Evolutionary conservation across 176 grass and related monocot genomes (phyloP).

Genomic region (Oryza coarctata): DNA sequence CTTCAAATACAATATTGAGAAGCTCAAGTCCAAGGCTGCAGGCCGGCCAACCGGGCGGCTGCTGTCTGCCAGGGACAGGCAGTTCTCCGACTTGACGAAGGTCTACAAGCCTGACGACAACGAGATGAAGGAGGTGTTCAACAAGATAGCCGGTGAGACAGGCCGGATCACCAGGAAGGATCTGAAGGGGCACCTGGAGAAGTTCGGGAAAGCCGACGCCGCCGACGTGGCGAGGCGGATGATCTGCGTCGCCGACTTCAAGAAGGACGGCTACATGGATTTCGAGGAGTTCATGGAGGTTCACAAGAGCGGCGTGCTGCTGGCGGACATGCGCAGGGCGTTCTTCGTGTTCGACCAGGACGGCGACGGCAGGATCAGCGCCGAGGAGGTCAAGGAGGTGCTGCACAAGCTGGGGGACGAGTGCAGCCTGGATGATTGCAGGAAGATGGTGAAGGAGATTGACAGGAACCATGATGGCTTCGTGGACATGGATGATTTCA

Average conservation of each 20-base stretch:
- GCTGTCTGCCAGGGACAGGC: slow-evolving; percentile 37
- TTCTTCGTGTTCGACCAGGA: slow-evolving; percentile 68
- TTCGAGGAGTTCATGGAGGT: slow-evolving; percentile 70
- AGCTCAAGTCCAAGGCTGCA: slow-evolving; percentile 32
- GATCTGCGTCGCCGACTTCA: slow-evolving; percentile 44
- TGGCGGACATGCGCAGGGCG: slow-evolving; percentile 54
- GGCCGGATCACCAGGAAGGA: slow-evolving; percentile 37
- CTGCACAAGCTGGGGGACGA: slow-evolving; percentile 49
- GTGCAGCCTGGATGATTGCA: slow-evolving; percentile 50
- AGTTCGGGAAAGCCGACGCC: neutral
- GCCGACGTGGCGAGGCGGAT: slow-evolving; percentile 39
- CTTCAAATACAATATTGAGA: slow-evolving; percentile 70
- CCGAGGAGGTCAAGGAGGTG: slow-evolving; percentile 47
- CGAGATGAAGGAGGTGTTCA: slow-evolving; percentile 69
- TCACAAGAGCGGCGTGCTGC: slow-evolving; percentile 61
- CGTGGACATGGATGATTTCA: slow-evolving; percentile 80
- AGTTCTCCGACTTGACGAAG: slow-evolving; percentile 48
- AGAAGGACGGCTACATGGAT: slow-evolving; percentile 59
- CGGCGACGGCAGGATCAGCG: slow-evolving; percentile 59
- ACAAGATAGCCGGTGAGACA: slow-evolving; percentile 35
- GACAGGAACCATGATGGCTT: slow-evolving; percentile 57
- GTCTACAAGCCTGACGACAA: slow-evolving; percentile 45
- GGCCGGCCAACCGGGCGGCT: neutral
- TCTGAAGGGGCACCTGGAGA: slow-evolving; percentile 37
- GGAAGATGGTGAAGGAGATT: slow-evolving; percentile 53